Conservation (phyloP, 495 filamentous ascomycete genomes). For the Penicillium egyptiacum region DNA sequence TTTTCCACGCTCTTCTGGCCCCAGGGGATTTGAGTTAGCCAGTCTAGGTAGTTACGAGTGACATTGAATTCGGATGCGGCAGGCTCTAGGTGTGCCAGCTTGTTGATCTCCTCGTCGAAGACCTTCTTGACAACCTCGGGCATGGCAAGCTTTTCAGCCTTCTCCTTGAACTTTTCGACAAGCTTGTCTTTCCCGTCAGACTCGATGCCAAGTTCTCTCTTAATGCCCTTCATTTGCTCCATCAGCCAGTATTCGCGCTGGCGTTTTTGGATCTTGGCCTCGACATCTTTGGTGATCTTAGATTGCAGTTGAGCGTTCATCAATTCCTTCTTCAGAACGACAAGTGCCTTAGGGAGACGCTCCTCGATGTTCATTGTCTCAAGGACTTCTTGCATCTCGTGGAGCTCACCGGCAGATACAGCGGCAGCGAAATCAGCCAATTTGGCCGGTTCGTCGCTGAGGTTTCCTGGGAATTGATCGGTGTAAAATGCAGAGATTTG, state of each 20-base stretch:
- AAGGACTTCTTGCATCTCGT: slow-evolving; percentile 93
- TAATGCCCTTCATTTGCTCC: slow-evolving; percentile 99
- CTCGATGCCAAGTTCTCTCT: slow-evolving; percentile 90
- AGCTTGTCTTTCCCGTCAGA: slow-evolving; percentile 98
- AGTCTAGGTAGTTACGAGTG: slow-evolving; percentile 98
- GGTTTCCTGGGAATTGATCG: slow-evolving; percentile 89
- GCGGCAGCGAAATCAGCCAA: slow-evolving; percentile 97
- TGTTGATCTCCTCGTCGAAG: slow-evolving; percentile 97
- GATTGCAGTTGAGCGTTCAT: slow-evolving; percentile 97
- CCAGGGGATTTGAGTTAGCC: slow-evolving; percentile 98
- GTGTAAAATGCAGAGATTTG: slow-evolving; percentile 97
- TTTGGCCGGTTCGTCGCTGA: slow-evolving; percentile 91
- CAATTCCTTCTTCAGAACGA: slow-evolving; percentile 93
- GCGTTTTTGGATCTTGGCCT: slow-evolving; percentile 95
- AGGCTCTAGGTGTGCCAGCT: slow-evolving; percentile 89
- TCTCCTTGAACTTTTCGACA: slow-evolving; percentile 95
- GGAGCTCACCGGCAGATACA: slow-evolving; percentile 83
- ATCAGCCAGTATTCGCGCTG: slow-evolving; percentile 98
- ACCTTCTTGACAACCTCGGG: slow-evolving; percentile 94
- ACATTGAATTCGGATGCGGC: slow-evolving; percentile 98
- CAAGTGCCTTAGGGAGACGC: slow-evolving; percentile 81
- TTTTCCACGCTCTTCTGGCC: slow-evolving; percentile 95
- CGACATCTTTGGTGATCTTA: slow-evolving; percentile 98
- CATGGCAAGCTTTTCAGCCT: slow-evolving; percentile 92
- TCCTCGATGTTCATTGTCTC: slow-evolving; percentile 85